Conservation (phyloP, 2,329 filamentous ascomycete genomes). For the Ascocoryne sarcoides region DNA sequence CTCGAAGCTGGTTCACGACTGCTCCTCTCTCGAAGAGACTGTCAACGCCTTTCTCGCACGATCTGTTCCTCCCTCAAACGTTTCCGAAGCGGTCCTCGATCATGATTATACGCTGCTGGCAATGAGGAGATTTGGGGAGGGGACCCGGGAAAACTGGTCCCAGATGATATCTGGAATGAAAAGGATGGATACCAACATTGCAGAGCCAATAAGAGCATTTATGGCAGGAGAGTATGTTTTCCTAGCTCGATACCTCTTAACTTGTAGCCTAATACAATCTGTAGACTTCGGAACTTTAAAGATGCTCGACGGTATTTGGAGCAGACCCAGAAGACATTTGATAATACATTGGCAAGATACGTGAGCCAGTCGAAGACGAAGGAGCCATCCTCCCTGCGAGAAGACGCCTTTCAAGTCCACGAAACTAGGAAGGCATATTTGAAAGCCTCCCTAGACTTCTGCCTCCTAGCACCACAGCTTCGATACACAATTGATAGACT, state of each 20-base stretch:
- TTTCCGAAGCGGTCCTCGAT: conserved; percentile 80
- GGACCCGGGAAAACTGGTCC: conserved; percentile 80
- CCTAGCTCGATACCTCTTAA: not conserved
- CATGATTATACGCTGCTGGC: conserved; percentile 91
- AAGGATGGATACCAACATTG: conserved; percentile 65
- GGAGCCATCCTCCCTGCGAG: conserved; percentile 80
- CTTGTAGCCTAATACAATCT: not conserved
- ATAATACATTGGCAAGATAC: conserved; percentile 73
- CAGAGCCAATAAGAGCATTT: conserved; percentile 76
- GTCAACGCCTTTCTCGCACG: conserved; percentile 70
- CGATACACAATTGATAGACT: conserved; percentile 78
- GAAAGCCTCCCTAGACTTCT: conserved; percentile 89
- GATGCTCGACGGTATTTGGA: conserved; percentile 72
- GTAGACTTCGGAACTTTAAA: conserved; percentile 66
- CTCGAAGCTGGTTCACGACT: conserved; percentile 52
- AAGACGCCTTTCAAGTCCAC: conserved; percentile 93
- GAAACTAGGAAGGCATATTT: conserved; percentile 87
- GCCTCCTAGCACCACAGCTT: conserved; percentile 76
- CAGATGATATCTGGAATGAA: conserved; percentile 65
- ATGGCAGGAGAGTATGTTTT: conserved; percentile 53
- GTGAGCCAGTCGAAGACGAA: conserved; percentile 83
- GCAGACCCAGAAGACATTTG: conserved; percentile 72
- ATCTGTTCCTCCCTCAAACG: conserved; percentile 61
- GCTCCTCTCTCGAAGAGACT: conserved; percentile 67
- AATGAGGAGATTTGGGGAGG: conserved; percentile 76